Conservation (phyloP, 1,139 yeast genomes). For the Saccharomyces pastorianus region DNA sequence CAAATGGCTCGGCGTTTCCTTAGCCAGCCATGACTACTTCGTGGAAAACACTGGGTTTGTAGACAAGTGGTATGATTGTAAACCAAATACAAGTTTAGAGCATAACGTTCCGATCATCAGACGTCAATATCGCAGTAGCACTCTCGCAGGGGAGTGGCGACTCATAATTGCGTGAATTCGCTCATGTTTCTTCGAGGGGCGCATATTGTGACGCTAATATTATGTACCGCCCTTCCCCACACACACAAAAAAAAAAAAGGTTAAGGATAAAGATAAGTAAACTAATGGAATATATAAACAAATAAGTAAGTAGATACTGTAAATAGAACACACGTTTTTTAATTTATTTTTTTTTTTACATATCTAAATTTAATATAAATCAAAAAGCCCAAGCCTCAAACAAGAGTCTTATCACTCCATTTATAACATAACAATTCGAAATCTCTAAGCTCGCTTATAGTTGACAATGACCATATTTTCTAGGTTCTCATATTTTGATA, state of each 20-base stretch:
- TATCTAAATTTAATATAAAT: neutral
- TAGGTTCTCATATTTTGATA: neutral
- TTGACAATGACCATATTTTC: neutral
- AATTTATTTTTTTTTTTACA: neutral
- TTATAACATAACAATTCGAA: neutral
- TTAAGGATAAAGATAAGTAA: neutral
- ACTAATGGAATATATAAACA: neutral
- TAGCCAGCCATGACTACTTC: neutral
- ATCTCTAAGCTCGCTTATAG: neutral
- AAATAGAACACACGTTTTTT: neutral
- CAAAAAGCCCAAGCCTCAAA: neutral
- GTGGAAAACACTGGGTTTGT: constrained; percentile 3
- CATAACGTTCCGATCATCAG: constrained; percentile 5
- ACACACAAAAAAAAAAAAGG: constrained; percentile 1
- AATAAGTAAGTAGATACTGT: neutral
- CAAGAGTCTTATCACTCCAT: neutral
- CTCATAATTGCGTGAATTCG: neutral
- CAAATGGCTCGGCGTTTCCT: constrained; percentile 9
- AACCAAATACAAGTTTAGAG: neutral
- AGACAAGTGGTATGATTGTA: constrained; percentile 4
- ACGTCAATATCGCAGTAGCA: constrained; percentile 3
- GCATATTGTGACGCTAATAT: neutral
- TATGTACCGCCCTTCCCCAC: constrained; percentile 1
- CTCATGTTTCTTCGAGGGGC: neutral
- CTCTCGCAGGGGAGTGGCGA: constrained; percentile 4